phyloP scores from a whole-genome alignment of 306 rosid species.

The Malus orientalis region DNA sequence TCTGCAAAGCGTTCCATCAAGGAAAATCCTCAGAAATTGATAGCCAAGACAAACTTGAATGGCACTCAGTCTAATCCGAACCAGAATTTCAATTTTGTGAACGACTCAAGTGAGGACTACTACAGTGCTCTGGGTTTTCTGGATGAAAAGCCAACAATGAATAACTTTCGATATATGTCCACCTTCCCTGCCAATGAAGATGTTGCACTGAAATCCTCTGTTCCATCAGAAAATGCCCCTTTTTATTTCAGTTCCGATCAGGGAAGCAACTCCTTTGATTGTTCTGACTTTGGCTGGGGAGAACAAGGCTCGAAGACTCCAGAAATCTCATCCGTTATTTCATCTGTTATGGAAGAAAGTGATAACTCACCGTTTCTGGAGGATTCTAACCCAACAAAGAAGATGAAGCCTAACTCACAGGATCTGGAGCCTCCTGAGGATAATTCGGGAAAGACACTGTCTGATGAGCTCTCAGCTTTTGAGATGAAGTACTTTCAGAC shows the following conservation, averaged over 20 bases:
- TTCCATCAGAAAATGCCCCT: slow-evolving; percentile 25
- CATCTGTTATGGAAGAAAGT: slow-evolving; percentile 36
- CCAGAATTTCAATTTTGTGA: slow-evolving; percentile 29
- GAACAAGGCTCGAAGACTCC: slow-evolving; percentile 73
- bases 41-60: slow-evolving; percentile 27
- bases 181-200: slow-evolving; percentile 30
- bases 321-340: slow-evolving; percentile 70
- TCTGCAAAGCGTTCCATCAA: slow-evolving; percentile 41
- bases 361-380: slow-evolving; percentile 42
- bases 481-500: slow-evolving; percentile 62
- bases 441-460: slow-evolving; percentile 37
- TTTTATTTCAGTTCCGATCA: slow-evolving; percentile 62
- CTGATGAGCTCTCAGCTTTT: slow-evolving; percentile 70
- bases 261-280: slow-evolving; percentile 71
- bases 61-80: slow-evolving; percentile 36
- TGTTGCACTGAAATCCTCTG: slow-evolving; percentile 17
- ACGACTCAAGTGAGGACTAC: slow-evolving; percentile 33
- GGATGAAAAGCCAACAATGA: slow-evolving; percentile 61
- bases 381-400: slow-evolving; percentile 39
- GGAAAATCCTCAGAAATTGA: slow-evolving; percentile 29
- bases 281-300: slow-evolving; percentile 66
- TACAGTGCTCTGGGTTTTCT: slow-evolving; percentile 36
- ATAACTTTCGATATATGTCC: slow-evolving; percentile 38
- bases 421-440: slow-evolving; percentile 16
- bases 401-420: slow-evolving; percentile 32